Conservation (phyloP, 106 monocot genomes). For the Dendrobium nobile region DNA sequence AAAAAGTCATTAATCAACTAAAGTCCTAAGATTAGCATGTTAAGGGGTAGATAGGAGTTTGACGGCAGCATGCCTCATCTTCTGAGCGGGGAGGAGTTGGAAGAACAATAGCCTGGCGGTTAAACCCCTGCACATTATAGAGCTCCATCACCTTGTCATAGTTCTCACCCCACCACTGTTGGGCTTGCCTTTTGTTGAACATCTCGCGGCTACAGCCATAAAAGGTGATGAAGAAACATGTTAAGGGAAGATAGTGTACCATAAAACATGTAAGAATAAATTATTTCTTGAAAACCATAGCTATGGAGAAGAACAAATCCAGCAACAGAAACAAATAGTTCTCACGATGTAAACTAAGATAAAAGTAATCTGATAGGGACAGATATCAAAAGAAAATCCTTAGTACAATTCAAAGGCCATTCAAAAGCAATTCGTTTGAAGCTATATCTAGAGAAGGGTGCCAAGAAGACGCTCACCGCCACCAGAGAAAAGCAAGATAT, state of each 20-base stretch:
- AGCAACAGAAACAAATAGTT: too few species aligned
- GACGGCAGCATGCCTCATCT: conserved; percentile 43
- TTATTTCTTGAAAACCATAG: neutral
- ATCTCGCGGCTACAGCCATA: conserved; percentile 44
- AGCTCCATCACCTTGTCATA: conserved; percentile 80
- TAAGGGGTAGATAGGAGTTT: neutral
- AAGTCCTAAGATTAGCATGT: neutral
- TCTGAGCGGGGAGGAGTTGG: conserved; percentile 61
- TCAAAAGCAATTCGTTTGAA: too few species aligned
- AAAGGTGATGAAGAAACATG: neutral
- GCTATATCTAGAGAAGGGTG: too few species aligned
- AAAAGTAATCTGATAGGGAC: too few species aligned
- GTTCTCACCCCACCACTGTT: conserved; percentile 82
- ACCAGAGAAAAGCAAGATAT: too few species aligned
- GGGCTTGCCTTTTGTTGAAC: conserved; percentile 88
- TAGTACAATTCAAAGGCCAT: too few species aligned
- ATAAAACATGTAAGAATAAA: neutral
- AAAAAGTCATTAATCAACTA: neutral
- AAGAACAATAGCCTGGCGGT: conserved; percentile 43
- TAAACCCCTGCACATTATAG: conserved; percentile 69
- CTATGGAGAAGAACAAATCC: too few species aligned
- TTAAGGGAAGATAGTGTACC: neutral
- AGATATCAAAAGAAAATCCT: too few species aligned
- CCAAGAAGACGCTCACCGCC: too few species aligned
- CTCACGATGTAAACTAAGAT: too few species aligned